Evolutionary conservation across 108 stramenopile genomes (phyloP), one percentile per base, ranked within the genome.

Genomic region (Stephanodiscus triporus): DNA sequence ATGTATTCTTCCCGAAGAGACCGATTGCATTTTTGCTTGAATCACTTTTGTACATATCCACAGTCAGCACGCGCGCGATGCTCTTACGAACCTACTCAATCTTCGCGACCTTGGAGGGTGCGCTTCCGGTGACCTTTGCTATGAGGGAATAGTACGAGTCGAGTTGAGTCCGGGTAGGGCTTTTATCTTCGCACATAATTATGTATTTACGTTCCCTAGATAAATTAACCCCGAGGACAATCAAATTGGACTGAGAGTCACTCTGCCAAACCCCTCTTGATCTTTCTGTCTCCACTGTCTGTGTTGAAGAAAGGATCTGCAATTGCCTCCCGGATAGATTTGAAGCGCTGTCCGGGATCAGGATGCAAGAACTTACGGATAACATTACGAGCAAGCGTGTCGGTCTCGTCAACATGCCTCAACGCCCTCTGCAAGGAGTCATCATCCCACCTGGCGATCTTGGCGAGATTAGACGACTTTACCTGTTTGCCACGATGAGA

Each of bases 381-480:
- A 5, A 75, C 80, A 72, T 76, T 43, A 29, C 70, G 64, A 19
- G 81, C 81, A 51, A 82, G 71, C 11, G 32, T 76, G 54, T 82
- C 81, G 37, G 61, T 66, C 55, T 40, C 75, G 38, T 82, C 81
- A 47, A 82, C 60, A 45, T 76, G 59, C 48, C 64, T 42, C 66
- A 82, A 56, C 23, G 74, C 81, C 53, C 58, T 60, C 30, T 53
- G 66, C 66, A 82, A 55, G 54, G 73, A 69, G 2, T 27, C 36
- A 11, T 76, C 70, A 50, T 76, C 75, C 81, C 81, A 82, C 38
- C 75, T 56, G 0, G 63, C 75, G 49, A 82, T 72, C 65, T 82
- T 82, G 50, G 81, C 81, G 55, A 82, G 74, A 50, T 82, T 82
- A 56, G 81, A 66, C 43, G 81, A 82, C 56, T 82, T 82, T 6